Evolutionary conservation across 2,329 filamentous ascomycete species (phyloP).

Genomic region (Pyricularia sp.): DNA sequence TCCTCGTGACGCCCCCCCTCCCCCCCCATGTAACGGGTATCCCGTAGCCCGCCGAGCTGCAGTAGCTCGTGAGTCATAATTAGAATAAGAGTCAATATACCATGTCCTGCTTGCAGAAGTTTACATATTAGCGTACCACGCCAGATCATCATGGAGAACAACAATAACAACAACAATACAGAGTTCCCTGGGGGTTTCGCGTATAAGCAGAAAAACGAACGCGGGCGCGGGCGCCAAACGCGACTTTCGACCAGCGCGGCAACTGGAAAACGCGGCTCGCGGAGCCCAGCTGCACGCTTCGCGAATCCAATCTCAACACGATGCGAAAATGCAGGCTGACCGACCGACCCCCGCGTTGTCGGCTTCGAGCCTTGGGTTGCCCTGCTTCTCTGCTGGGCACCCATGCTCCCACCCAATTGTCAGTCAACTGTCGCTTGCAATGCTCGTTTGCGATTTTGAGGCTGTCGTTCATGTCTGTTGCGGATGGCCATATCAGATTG

Average conservation of each 20-base stretch:
- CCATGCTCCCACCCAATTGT: neutral
- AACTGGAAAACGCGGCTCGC: neutral
- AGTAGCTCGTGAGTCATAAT: neutral
- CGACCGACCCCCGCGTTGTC: neutral
- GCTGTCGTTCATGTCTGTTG: neutral
- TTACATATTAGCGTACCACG: neutral
- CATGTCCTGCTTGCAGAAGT: neutral
- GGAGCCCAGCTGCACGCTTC: neutral
- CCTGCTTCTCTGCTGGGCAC: neutral
- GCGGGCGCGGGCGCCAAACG: neutral
- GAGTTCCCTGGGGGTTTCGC: neutral
- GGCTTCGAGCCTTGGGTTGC: neutral
- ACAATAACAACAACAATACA: neutral
- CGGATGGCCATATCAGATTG: neutral
- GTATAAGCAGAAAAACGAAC: neutral
- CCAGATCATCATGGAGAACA: neutral
- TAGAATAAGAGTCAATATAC: neutral
- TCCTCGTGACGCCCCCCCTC: too few relatives aligned
- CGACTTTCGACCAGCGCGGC: neutral
- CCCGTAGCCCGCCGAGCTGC: neutral
- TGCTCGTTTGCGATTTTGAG: neutral
- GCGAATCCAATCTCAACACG: neutral
- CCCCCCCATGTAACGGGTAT: neutral
- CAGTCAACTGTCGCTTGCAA: neutral
- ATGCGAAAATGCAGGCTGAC: neutral